Conservation (phyloP, 2,329 filamentous ascomycete genomes). For the Xylaria polymorpha region DNA sequence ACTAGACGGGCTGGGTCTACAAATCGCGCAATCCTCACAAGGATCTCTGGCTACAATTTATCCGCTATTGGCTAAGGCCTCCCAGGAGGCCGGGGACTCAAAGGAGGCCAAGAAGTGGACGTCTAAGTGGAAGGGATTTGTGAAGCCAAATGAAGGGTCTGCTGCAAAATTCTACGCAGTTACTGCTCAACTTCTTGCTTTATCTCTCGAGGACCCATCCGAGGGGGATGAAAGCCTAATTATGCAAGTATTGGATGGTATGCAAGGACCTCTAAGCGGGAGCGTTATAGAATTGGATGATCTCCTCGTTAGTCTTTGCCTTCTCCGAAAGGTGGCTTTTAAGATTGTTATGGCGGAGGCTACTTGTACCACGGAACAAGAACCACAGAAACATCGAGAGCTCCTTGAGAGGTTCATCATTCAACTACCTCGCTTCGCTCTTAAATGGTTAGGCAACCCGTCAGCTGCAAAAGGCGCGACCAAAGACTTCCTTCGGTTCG, state of each 20-base stretch:
- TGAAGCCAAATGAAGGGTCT: conserved; percentile 57
- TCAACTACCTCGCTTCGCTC: conserved; percentile 68
- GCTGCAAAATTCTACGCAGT: conserved; percentile 63
- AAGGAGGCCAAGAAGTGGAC: conserved; percentile 68
- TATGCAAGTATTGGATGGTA: conserved; percentile 61
- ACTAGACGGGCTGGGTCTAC: conserved; percentile 52
- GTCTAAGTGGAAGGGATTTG: conserved; percentile 55
- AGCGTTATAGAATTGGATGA: conserved; percentile 70
- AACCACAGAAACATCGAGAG: conserved; percentile 38
- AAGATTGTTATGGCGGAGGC: conserved; percentile 55
- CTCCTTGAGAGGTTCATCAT: conserved; percentile 68
- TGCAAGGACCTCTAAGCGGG: conserved; percentile 70
- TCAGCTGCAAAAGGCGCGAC: conserved; percentile 63
- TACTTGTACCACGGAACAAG: conserved; percentile 20
- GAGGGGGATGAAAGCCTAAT: conserved; percentile 58
- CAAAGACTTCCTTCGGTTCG: conserved; percentile 70
- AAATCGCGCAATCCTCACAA: conserved; percentile 53
- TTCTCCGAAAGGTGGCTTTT: conserved; percentile 65
- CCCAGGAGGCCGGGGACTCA: conserved; percentile 58
- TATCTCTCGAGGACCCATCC: conserved; percentile 61
- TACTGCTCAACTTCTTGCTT: conserved; percentile 65
- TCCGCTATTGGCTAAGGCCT: conserved; percentile 63
- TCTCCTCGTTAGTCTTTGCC: conserved; percentile 66
- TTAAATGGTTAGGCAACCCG: conserved; percentile 70
- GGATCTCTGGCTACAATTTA: conserved; percentile 62